Evolutionary conservation across 805 yeast species (phyloP).

Genomic region (Myxozyma neotropica): DNA sequence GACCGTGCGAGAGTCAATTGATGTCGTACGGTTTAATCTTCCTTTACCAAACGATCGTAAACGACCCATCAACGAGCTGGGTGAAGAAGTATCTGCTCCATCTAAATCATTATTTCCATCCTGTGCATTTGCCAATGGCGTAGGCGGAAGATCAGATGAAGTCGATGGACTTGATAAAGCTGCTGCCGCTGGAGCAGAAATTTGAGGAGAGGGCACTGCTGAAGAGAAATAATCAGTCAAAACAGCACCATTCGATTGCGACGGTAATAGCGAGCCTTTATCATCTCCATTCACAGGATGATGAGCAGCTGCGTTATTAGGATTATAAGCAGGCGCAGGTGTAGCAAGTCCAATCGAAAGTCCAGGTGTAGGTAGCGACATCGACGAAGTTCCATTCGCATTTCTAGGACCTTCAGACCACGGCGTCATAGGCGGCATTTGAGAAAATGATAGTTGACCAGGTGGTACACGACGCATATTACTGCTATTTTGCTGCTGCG

Average conservation of each 20-base stretch:
- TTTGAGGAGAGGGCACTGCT: slow-evolving; percentile 18
- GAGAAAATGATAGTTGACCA: slow-evolving; percentile 24
- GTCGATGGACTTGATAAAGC: slow-evolving; percentile 12
- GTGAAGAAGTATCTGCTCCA: slow-evolving; percentile 15
- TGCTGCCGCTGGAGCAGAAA: slow-evolving; percentile 9
- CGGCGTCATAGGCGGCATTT: slow-evolving; percentile 21
- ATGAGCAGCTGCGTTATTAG: slow-evolving; percentile 10
- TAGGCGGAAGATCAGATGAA: slow-evolving; percentile 4
- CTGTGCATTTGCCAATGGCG: background rate
- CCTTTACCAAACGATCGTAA: slow-evolving; percentile 41
- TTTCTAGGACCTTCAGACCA: slow-evolving; percentile 17
- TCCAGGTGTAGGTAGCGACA: slow-evolving; percentile 30
- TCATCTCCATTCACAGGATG: slow-evolving; percentile 12
- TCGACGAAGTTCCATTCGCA: background rate
- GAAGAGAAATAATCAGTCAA: slow-evolving; percentile 34
- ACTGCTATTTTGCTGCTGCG: background rate
- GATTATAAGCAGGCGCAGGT: slow-evolving; percentile 35
- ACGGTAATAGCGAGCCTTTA: slow-evolving; percentile 5
- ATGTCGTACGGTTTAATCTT: slow-evolving; percentile 23
- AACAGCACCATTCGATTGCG: background rate
- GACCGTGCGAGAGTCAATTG: slow-evolving; percentile 15
- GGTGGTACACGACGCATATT: slow-evolving; percentile 21
- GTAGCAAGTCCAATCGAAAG: slow-evolving; percentile 33
- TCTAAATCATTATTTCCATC: slow-evolving; percentile 5
- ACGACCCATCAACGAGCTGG: slow-evolving; percentile 40